phyloP scores from a whole-genome alignment of 345 rosid species.

The Conringia planisiliqua region DNA sequence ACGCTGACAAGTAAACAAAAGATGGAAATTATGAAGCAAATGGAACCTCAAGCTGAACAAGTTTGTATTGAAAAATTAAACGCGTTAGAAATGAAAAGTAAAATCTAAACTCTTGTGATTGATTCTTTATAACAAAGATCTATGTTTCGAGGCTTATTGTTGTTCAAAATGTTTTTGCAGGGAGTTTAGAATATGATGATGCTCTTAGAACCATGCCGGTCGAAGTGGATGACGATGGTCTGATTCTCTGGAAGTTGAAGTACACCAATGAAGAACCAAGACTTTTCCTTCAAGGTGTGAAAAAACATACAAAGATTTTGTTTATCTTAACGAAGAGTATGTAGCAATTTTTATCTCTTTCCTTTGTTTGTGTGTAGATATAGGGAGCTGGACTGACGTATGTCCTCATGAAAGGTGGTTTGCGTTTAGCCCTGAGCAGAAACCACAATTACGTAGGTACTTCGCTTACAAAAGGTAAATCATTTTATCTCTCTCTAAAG shows the following conservation, averaged over 20 bases:
- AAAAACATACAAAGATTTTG: no score
- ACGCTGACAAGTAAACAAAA: constrained; percentile 47
- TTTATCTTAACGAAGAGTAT: no score
- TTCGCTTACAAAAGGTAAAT: no score
- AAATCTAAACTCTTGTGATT: no score
- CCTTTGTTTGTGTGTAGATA: no score
- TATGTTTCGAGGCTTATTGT: neutral
- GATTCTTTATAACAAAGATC: no score
- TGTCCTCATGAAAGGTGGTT: no score
- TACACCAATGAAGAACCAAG: constrained; percentile 37
- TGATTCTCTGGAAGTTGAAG: constrained; percentile 62
- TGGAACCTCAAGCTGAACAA: constrained; percentile 50
- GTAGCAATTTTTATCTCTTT: no score
- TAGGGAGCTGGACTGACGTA: no score
- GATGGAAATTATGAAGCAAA: constrained; percentile 41
- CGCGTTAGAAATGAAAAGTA: constrained; percentile 39
- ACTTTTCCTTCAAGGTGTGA: constrained; percentile 76
- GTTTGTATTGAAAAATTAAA: constrained; percentile 47
- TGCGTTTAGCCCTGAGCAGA: no score
- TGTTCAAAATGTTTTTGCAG: constrained; percentile 27
- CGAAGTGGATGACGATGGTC: constrained; percentile 50
- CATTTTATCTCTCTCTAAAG: no score
- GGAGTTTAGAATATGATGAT: constrained; percentile 48
- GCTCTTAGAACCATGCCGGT: constrained; percentile 66
- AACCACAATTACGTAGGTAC: no score